Conservation (phyloP, 192 early-diverging fungal species). For the Podila epicladia region DNA sequence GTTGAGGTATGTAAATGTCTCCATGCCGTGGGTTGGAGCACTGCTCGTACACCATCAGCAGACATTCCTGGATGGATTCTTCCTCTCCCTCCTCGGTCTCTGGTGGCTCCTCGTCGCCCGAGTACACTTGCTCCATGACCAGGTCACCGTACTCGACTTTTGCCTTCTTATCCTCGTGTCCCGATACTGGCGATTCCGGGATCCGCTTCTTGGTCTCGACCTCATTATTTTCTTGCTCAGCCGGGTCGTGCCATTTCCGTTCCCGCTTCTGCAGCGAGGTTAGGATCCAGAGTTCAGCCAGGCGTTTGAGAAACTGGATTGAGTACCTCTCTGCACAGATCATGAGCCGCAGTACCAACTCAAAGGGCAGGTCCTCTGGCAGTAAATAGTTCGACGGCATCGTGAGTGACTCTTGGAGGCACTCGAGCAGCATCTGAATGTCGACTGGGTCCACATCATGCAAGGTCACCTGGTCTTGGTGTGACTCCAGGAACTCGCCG, state of each 20-base stretch:
- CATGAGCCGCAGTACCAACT: conserved; percentile 29
- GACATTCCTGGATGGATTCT: conserved; percentile 27
- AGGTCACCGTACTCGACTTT: no score
- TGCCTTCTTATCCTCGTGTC: neutral
- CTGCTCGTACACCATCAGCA: conserved; percentile 38
- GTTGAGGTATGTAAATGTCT: conserved; percentile 4
- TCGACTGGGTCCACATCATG: conserved; percentile 29
- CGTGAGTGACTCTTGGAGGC: conserved; percentile 14
- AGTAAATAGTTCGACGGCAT: conserved; percentile 14
- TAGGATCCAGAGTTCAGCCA: conserved; percentile 39
- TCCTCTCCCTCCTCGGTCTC: neutral
- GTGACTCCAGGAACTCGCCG: conserved; percentile 25
- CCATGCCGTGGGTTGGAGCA: conserved; percentile 30
- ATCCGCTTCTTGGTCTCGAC: neutral
- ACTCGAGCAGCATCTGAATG: conserved; percentile 31
- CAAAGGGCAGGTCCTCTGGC: conserved; percentile 34
- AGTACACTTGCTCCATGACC: no score
- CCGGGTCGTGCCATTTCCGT: neutral
- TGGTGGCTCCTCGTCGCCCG: no score
- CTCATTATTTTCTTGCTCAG: neutral
- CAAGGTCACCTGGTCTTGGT: conserved; percentile 15
- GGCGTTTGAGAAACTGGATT: conserved; percentile 23
- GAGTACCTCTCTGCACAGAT: conserved; percentile 30
- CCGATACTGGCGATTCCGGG: neutral
- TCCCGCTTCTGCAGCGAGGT: conserved; percentile 2